Evolutionary conservation across 108 stramenopile genomes (phyloP), one percentile per base, ranked within the genome.

Genomic region (Aurantiochytrium sp.): DNA sequence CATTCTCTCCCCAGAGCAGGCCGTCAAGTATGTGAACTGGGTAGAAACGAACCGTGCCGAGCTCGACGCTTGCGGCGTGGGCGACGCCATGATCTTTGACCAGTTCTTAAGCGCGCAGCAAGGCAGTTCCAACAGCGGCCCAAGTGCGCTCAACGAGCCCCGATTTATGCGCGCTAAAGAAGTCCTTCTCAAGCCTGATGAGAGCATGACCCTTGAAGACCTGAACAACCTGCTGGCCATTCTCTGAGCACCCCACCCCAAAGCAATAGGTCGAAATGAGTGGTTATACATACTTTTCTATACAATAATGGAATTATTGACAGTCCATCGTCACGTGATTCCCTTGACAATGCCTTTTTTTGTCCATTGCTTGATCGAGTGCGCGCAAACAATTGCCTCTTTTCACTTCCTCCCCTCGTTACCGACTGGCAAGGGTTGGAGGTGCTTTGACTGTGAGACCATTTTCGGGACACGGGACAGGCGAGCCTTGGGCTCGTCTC

Each of bases 1-100:
- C 28, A 73, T 95, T 28, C 92, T 97, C 76, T 95, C 95, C 10
- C 72, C 92, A 5, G 90, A 90, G 42, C 96, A 97, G 88, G 89
- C 93, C 42, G 58, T 93, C 60, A 95, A 94, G 64, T 95, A 96
- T 49, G 72, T 95, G 87, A 87, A 90, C 29, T 97, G 96, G 96
- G 92, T 94, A 3, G 69, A 89, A 18, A 91, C 89, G 58, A 95
- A 94, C 57, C 76, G 76, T 45, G 45, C 76, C n/a, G 76, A 21
- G 45, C 51, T 83, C 25, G 76, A 83, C 4, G 76, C 45, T 25
- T 83, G 76, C 49, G 76, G 76, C 51, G 51, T 83, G 12, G 51
- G 76, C 45, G 76, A 83, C 49, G n/a, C 49, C 76, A 53, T 53
- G 8, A 83, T 83, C 28, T 83, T 83, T 23, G 76, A 83, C 76